Conservation (phyloP, 176 grass and related monocot species). For the Poa annua region DNA sequence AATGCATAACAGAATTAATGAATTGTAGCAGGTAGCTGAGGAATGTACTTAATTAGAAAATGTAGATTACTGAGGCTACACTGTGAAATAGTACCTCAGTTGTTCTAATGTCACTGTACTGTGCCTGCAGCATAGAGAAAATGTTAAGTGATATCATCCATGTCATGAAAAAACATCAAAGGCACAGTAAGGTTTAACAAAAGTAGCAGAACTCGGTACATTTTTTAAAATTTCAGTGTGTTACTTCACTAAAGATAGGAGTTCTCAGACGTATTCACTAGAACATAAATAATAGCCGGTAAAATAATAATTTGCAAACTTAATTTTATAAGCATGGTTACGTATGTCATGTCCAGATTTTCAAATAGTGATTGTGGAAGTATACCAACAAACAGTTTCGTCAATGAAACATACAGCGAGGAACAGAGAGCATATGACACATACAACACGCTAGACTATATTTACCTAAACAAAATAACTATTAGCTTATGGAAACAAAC, state of each 20-base stretch:
- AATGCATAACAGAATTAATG: slow-evolving; percentile 19
- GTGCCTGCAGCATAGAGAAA: slow-evolving; percentile 55
- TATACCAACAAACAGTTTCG: background rate
- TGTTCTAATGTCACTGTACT: slow-evolving; percentile 63
- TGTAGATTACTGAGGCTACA: background rate
- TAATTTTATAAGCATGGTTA: background rate
- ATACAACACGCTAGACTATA: background rate
- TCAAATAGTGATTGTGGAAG: background rate
- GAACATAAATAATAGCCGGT: background rate
- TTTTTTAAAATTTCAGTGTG: background rate
- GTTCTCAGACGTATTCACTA: background rate
- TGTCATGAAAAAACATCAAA: slow-evolving; percentile 20
- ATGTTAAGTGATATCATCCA: slow-evolving; percentile 40
- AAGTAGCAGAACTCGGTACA: background rate
- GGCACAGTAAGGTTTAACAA: background rate
- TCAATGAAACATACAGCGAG: background rate
- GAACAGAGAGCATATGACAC: background rate
- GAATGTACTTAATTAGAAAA: slow-evolving; percentile 17
- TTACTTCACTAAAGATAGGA: background rate
- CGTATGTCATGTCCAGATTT: background rate
- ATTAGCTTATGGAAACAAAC: slow-evolving; percentile 12
- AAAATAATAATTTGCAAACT: background rate
- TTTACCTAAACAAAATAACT: background rate
- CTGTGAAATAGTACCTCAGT: slow-evolving; percentile 65
- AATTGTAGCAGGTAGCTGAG: background rate